Evolutionary conservation across 371 early-diverging fungal genomes (phyloP), one percentile per base, ranked within the genome.

Genomic region (Choanephora cucurbitarum): DNA sequence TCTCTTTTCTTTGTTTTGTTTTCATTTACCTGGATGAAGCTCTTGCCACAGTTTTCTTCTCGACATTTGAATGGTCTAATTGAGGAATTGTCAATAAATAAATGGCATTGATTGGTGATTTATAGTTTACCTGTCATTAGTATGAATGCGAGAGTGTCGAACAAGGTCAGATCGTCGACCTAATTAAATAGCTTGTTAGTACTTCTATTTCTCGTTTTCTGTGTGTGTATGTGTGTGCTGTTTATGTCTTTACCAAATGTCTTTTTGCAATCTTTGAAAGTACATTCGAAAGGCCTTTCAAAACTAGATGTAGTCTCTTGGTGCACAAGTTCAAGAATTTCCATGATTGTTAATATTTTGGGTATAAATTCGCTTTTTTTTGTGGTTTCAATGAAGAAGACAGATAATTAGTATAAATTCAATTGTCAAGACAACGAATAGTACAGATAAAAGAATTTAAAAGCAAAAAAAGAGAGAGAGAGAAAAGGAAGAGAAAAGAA

Each of bases 111-210:
- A n/a, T n/a, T n/a, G n/a, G n/a, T n/a, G n/a, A n/a, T n/a, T n/a
- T n/a, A n/a, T n/a, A n/a, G n/a, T n/a, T 52, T 62, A 74, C 72
- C 73, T 67, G 57, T 88, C 89, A 49, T 87, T 86, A 8, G 89
- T 89, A 67, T 91, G 91, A 58, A 91, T 91, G 42, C 91, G 82
- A 15, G 75, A 80, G 68, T 91, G 91, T 48, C 91, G 80, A 44
- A 83, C 84, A n/a, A 91, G 78, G 59, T 91, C 91, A 23, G 90
- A 89, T 60, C 88, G 68, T 44, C 78, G 52, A n/a, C 76, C 73
- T 73, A 53, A 47, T 39, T 40, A n/a, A n/a, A 47, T 23, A n/a
- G 13, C 6, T 21, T n/a, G 17, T 32, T 15, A 43, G 11, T 37
- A 11, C 14, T 37, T 41, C 21, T 1, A 42, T 23, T 22, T 1